A percentile compares a stretch with the other conserved stretches of the same genome.
Conservation (phyloP, 768 basidiomycete genomes). For the Coprinopsis cinerea region DNA sequence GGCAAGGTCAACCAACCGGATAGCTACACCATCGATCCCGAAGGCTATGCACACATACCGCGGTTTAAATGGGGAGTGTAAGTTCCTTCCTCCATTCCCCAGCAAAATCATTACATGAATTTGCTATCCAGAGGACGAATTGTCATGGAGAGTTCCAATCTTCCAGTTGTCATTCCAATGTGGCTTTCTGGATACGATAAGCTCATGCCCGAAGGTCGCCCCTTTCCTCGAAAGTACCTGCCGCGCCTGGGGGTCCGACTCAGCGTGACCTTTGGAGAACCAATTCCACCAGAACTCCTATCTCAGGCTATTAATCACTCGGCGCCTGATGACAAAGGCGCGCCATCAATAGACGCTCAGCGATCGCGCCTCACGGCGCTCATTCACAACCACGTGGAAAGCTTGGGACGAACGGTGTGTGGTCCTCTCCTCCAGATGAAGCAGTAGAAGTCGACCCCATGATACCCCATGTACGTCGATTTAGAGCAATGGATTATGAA, state of each 20-base stretch:
- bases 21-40: constrained; percentile 35
- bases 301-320: background rate
- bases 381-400: constrained; percentile 48
- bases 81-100: constrained; percentile 27
- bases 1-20: constrained; percentile 78
- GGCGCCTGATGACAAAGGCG: background rate
- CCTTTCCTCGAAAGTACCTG: constrained; percentile 66
- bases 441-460: too few species aligned
- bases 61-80: constrained; percentile 97
- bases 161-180: constrained; percentile 84
- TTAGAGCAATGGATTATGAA: too few species aligned
- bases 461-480: background rate
- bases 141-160: constrained; percentile 51
- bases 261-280: constrained; percentile 76
- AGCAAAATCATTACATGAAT: constrained; percentile 3
- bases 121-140: constrained; percentile 64
- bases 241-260: constrained; percentile 59
- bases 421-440: too few species aligned
- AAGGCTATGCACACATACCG: constrained; percentile 47
- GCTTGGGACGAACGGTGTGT: constrained; percentile 45
- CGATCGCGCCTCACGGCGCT: constrained; percentile 44
- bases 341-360: constrained; percentile 6
- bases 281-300: constrained; percentile 42
- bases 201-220: constrained; percentile 84
- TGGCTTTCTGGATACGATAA: constrained; percentile 87